Conservation (phyloP, 257 asterid genomes). For the Agastache rugosa region DNA sequence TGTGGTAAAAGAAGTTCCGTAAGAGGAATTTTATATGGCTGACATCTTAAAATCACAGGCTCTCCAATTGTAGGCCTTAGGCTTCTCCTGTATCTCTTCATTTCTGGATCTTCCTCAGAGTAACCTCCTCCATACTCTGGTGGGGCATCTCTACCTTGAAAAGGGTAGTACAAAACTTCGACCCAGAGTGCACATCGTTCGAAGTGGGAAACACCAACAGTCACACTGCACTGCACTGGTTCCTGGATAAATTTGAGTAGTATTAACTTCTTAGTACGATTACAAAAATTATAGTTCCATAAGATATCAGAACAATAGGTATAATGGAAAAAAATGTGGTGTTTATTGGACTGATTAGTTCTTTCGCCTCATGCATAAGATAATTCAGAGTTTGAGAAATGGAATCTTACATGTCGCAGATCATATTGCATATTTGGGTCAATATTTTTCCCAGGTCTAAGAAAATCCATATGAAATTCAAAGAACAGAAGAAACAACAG, state of each 20-base stretch:
- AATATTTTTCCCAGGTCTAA: neutral
- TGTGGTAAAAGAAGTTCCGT: conserved; percentile 94
- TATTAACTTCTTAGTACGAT: conserved; percentile 18
- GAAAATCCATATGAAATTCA: neutral
- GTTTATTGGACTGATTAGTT: neutral
- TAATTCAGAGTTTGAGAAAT: conserved; percentile 2
- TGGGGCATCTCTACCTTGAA: conserved; percentile 66
- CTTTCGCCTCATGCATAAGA: neutral
- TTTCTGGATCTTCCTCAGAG: conserved; percentile 70
- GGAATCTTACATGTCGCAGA: neutral
- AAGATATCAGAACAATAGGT: neutral
- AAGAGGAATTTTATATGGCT: conserved; percentile 91
- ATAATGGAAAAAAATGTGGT: neutral
- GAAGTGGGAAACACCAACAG: conserved; percentile 88
- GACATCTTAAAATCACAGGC: conserved; percentile 85
- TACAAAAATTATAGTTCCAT: neutral
- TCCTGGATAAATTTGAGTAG: conserved; percentile 55
- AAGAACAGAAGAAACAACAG: neutral
- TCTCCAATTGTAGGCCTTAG: conserved; percentile 68
- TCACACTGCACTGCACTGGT: conserved; percentile 80
- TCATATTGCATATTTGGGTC: neutral
- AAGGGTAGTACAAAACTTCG: conserved; percentile 87
- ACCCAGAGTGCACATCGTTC: conserved; percentile 89
- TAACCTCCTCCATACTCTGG: conserved; percentile 71
- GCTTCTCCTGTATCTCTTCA: conserved; percentile 62